phyloP scores from a whole-genome alignment of 1,284 basidiomycete species.

The Trichosporon inkin region DNA sequence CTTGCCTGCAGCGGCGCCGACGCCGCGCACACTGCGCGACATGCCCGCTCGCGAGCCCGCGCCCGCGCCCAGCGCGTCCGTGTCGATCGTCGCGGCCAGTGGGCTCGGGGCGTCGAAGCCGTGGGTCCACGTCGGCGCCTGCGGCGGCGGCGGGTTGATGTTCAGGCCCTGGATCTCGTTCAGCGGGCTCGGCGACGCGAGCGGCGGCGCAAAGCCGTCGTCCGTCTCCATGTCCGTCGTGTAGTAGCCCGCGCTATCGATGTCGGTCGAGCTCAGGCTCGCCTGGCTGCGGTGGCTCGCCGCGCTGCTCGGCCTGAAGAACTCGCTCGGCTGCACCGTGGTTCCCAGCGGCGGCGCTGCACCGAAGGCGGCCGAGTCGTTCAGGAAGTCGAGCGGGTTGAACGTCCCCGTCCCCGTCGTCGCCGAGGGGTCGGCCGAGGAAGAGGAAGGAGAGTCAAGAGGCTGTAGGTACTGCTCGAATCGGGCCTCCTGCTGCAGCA shows the following conservation, averaged over 20 bases:
- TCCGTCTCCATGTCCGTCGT: conserved; percentile 17
- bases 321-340: background rate
- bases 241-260: conserved; percentile 15
- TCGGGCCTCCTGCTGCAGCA: conserved; percentile 19
- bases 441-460: background rate
- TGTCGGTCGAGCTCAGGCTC: conserved; percentile 18
- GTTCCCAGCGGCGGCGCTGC: background rate
- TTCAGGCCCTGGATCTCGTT: conserved; percentile 17
- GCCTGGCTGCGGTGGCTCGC: conserved; percentile 10
- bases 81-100: conserved; percentile 15
- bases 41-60: conserved; percentile 2
- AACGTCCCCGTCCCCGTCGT: conserved; percentile 12
- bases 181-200: conserved; percentile 13
- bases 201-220: conserved; percentile 5
- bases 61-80: conserved; percentile 15
- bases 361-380: conserved; percentile 9
- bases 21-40: conserved; percentile 1
- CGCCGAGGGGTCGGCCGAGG: background rate
- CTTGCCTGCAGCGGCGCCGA: background rate
- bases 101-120: background rate
- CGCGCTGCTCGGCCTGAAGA: conserved; percentile 16
- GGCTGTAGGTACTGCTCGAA: conserved; percentile 6
- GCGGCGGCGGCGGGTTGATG: background rate
- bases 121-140: background rate
- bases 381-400: conserved; percentile 21